Base-by-base conservation (phyloP, 768 basidiomycete species). In the Daedaleopsis nitida region DNA sequence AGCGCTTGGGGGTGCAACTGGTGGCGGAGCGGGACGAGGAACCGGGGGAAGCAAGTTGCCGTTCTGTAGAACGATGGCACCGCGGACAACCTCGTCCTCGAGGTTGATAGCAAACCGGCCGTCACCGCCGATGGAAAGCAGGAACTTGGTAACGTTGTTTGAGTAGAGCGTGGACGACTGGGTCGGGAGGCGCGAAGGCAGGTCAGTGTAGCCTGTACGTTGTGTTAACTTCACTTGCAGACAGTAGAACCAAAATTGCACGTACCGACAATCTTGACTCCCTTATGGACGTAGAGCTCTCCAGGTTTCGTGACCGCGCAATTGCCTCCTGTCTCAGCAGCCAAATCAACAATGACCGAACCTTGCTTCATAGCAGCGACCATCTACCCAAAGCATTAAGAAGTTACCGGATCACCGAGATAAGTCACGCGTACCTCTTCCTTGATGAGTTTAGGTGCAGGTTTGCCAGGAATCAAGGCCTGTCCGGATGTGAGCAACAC, bases 301-400 rank as follows among this genome's bases (percentile, higher is more conserved):
- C 93, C 93, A 8, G 93, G 92, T 53, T 81, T 78, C 10, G 93
- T 95, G 14, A 86, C 87, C 67, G 86, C 88, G 67, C 93, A 94
- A 64, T 95, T 95, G 14, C 93, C 93, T n/a, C 93, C 92, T 48
- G 91, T 83, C 75, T 95, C 93, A 16, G 92, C 88, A 42, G 93
- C 93, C 60, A 91, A 72, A 72, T 95, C 93, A 27, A 94, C 92
- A 55, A 95, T 84, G 32, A 95, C 86, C 5, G 93, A 94, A 24
- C 93, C 93, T 76, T 91, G 91, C 67, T 91, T 94, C 93, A 95
- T 94, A n/a, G 86, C 89, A 43, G 86, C 83, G 14, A 95, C 81
- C 89, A 94, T 94, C 78, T 81, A 55, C 10, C 7, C 1, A 44
- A 1, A 12, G 14, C 50, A 34, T 58, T 34, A 19, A 38, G 51